These are phyloP conservation scores for Pseudohalonectria lignicola DNA, from an alignment of 2,329 filamentous ascomycete genomes.

Conservation along the genomic window DNA sequence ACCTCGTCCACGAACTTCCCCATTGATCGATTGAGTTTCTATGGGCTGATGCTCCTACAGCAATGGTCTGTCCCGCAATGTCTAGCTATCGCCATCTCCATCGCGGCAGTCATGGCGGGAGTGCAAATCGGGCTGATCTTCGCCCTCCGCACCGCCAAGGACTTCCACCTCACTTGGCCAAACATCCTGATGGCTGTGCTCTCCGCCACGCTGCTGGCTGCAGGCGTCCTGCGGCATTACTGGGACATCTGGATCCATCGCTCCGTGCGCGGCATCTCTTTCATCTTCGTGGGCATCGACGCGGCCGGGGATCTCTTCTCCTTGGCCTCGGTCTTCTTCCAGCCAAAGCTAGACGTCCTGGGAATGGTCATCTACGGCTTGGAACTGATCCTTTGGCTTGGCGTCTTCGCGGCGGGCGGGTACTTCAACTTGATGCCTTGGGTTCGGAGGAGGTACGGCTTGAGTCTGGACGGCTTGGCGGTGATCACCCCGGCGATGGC, in stretches of 20 bases:
- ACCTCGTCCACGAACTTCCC: not conserved
- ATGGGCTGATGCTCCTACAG: too few relatives aligned
- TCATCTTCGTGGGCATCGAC: constrained; percentile 61
- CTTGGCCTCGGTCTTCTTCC: constrained; percentile 52
- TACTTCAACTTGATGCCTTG: constrained; percentile 46
- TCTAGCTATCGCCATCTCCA: constrained; percentile 32
- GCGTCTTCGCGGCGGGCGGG: constrained; percentile 53
- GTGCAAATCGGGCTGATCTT: constrained; percentile 50
- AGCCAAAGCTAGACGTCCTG: constrained; percentile 44
- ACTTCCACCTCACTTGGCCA: constrained; percentile 43
- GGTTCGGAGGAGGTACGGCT: constrained; percentile 25
- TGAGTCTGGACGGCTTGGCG: not conserved
- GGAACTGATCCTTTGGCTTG: constrained; percentile 56
- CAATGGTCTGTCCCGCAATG: constrained; percentile 41
- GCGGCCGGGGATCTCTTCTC: constrained; percentile 59
- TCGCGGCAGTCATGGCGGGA: constrained; percentile 46
- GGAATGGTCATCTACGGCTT: constrained; percentile 58
- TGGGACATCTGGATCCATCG: constrained; percentile 56
- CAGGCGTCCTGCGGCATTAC: constrained; percentile 58
- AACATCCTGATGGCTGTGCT: constrained; percentile 55
- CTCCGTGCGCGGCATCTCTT: constrained; percentile 60
- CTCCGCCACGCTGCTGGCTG: constrained; percentile 50
- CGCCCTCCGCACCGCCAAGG: constrained; percentile 34
- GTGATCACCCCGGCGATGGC: too few relatives aligned
- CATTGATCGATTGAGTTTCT: too few relatives aligned